These are phyloP conservation scores for Cyclostephanos tholiformis DNA, from an alignment of 108 stramenopile species.

Conservation along the genomic window DNA sequence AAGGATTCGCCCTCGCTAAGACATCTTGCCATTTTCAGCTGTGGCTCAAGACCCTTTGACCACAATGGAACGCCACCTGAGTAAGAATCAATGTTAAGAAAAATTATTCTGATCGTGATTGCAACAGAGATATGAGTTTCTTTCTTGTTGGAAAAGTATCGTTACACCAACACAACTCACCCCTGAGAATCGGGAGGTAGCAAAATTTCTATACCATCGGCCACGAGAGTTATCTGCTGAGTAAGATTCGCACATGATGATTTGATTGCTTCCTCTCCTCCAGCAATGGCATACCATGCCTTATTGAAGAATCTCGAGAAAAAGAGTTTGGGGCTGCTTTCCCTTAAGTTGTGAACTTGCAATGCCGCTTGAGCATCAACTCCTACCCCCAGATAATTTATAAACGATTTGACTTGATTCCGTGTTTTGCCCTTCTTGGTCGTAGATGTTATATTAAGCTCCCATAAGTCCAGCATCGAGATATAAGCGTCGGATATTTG, in stretches of 20 bases:
- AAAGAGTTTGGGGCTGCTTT: conserved; percentile 80
- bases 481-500: conserved; percentile 80
- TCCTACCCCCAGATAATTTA: conserved; percentile 91
- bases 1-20: conserved; percentile 38
- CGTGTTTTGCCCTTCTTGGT: conserved; percentile 55
- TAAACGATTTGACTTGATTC: conserved; percentile 70
- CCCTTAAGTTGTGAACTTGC: conserved; percentile 82
- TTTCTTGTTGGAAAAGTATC: too few species aligned
- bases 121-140: too few species aligned
- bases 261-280: conserved; percentile 90
- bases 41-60: conserved; percentile 61
- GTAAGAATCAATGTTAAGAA: conserved; percentile 91
- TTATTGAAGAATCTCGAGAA: conserved; percentile 89
- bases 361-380: conserved; percentile 88
- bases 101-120: conserved; percentile 50
- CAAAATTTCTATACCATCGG: conserved; percentile 86
- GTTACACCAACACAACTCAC: background rate
- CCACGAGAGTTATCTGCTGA: conserved; percentile 74
- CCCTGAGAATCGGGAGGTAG: conserved; percentile 88
- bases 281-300: conserved; percentile 87
- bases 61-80: conserved; percentile 88
- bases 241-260: conserved; percentile 65
- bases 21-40: conserved; percentile 21
- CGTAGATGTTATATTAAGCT: conserved; percentile 62
- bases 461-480: conserved; percentile 84